Base-by-base conservation (phyloP, 2,329 filamentous ascomycete genomes). In the Sordariomycetes sp. region DNA sequence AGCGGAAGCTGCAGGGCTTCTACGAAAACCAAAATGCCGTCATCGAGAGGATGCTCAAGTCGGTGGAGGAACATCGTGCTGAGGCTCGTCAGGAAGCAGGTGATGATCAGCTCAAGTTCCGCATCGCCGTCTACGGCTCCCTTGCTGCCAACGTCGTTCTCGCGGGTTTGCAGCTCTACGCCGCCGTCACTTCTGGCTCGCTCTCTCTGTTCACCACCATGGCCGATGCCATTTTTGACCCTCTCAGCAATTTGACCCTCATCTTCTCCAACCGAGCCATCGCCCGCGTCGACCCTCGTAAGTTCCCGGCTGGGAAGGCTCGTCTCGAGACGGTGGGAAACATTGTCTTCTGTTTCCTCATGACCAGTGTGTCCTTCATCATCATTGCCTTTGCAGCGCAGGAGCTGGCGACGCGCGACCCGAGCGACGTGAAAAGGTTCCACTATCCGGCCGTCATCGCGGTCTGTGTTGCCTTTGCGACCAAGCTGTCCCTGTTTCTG, bases 131-230 rank as follows among this genome's bases (percentile, higher is more conserved):
- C 9, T 78, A 70, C 52, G 76, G 73, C 12, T 79, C 74, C 24
- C 86, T 95, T 46, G 74, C 63, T 2, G 90, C 88, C 39, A 96
- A 96, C 49, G 57, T 95, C 37, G 41, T 83, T 19, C 70, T 98
- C 6, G 78, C 88, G 0, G 69, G 70, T 4, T 68, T 98, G 14
- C 92, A 98, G 59, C 65, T 95, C 24, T 98, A 93, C 54, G 92
- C 82, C 28, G 92, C 92, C 40, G 73, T 86, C 30, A 76, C 83
- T 0, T 94, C 88, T 0, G 79, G 82, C 30, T 95, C 87, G n/a
- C 72, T 96, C 23, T 94, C 90, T 5, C 77, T 98, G 30, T 95
- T 96, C 64, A 95, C 92, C 12, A 98, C 90, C 42, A 94, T 94
- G 84, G 90, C 88, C 12, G 92, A 98, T 58, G 79, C 88, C 33